A percentile compares a stretch with the other conserved stretches of the same genome.
Conservation (phyloP, 1,284 basidiomycete species). For the Moniliophthora roreri region DNA sequence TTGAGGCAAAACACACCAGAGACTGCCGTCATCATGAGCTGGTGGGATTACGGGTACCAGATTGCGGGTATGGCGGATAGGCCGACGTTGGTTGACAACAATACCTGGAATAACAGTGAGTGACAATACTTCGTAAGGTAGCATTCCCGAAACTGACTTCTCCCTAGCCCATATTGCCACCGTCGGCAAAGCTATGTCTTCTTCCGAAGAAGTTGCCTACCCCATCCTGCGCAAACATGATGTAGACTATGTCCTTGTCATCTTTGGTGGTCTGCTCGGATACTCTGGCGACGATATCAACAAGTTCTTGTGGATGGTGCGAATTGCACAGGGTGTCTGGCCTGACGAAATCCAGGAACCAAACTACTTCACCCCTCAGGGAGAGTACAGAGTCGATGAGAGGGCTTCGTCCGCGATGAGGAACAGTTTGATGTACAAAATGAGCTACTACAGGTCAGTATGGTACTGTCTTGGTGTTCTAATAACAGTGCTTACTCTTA, state of each 20-base stretch:
- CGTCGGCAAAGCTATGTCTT: constrained; percentile 97
- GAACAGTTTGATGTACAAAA: constrained; percentile 97
- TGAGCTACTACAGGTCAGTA: constrained; percentile 88
- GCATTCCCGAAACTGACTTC: constrained; percentile 10
- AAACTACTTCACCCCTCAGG: constrained; percentile 91
- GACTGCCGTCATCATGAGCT: constrained; percentile 95
- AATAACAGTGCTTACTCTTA: constrained; percentile 4
- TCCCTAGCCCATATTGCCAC: constrained; percentile 87
- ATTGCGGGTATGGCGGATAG: constrained; percentile 99
- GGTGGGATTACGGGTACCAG: constrained; percentile 99
- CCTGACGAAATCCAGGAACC: constrained; percentile 96
- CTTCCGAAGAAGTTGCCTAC: constrained; percentile 92
- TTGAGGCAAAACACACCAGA: constrained; percentile 92
- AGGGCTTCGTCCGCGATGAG: constrained; percentile 89
- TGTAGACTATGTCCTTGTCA: constrained; percentile 96
- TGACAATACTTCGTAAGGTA: constrained; percentile 18
- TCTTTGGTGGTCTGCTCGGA: constrained; percentile 95
- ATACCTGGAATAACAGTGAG: constrained; percentile 99
- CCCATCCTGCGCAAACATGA: constrained; percentile 97
- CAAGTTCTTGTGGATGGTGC: constrained; percentile 99
- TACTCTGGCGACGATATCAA: constrained; percentile 99
- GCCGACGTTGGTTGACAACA: constrained; percentile 97
- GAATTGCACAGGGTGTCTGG: constrained; percentile 98
- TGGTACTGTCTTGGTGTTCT: constrained; percentile 1
- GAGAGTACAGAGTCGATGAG: constrained; percentile 94